Evolutionary conservation across 75 land plant species (phyloP).

Genomic region (Adiantum capillusveneris): DNA sequence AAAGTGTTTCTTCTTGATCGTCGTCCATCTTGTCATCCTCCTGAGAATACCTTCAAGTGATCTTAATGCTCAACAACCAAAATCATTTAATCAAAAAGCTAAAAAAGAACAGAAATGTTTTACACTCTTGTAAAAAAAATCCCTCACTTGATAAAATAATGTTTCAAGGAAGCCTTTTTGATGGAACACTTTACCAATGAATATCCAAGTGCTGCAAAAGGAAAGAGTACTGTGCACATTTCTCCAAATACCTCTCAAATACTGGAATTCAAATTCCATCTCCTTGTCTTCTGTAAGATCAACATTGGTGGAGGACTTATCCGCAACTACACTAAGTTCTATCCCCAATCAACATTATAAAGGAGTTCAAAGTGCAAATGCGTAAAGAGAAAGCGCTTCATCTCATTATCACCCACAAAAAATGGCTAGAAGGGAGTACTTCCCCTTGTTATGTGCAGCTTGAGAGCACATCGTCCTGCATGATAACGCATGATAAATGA

Average conservation of each 20-base stretch:
- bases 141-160: slow-evolving; percentile 74
- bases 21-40: slow-evolving; percentile 61
- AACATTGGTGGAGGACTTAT: slow-evolving; percentile 32
- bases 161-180: slow-evolving; percentile 70
- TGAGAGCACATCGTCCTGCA: no score
- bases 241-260: slow-evolving; percentile 60
- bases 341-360: slow-evolving; percentile 64
- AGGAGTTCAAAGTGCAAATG: slow-evolving; percentile 61
- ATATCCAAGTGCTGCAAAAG: slow-evolving; percentile 54
- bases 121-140: not conserved
- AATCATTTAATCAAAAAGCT: no score
- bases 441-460: no score
- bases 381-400: slow-evolving; percentile 48
- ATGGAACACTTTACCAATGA: slow-evolving; percentile 80
- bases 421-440: no score
- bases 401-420: no score
- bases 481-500: no score
- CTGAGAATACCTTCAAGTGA: slow-evolving; percentile 31
- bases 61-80: no score
- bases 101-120: no score
- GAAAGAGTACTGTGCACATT: slow-evolving; percentile 53
- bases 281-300: slow-evolving; percentile 66
- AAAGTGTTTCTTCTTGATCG: slow-evolving; percentile 75
- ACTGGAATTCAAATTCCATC: slow-evolving; percentile 53
- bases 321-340: slow-evolving; percentile 55